A percentile compares a stretch with the other conserved stretches of the same genome.
These are phyloP conservation scores for Skeletonema grethae DNA, from an alignment of 108 stramenopile species.

Conservation along the genomic window DNA sequence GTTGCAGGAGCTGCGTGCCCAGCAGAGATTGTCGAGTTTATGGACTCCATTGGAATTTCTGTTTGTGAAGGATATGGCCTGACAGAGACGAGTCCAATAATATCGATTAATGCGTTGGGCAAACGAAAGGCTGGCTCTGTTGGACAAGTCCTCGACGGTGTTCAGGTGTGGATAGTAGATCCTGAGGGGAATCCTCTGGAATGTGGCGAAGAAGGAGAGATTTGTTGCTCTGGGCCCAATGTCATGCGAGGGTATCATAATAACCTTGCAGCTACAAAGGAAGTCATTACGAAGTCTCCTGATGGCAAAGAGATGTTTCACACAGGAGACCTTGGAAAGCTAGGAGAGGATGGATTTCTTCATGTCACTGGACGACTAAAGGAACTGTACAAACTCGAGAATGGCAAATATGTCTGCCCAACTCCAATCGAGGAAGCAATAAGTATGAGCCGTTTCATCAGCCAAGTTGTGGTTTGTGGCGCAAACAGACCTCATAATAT, in stretches of 20 bases:
- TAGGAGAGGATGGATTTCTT: slow-evolving; percentile 69
- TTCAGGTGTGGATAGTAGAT: slow-evolving; percentile 71
- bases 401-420: slow-evolving; percentile 95
- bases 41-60: slow-evolving; percentile 91
- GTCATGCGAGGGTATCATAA: slow-evolving; percentile 94
- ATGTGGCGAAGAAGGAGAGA: slow-evolving; percentile 84
- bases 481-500: slow-evolving; percentile 91
- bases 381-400: slow-evolving; percentile 97
- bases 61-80: slow-evolving; percentile 93
- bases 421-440: slow-evolving; percentile 92
- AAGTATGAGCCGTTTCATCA: slow-evolving; percentile 82
- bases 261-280: slow-evolving; percentile 83
- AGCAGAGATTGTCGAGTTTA: slow-evolving; percentile 85
- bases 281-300: slow-evolving; percentile 78
- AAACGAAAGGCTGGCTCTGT: slow-evolving; percentile 72
- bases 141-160: slow-evolving; percentile 77
- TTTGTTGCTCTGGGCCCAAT: slow-evolving; percentile 86
- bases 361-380: slow-evolving; percentile 80
- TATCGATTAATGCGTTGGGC: slow-evolving; percentile 77
- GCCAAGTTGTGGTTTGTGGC: slow-evolving; percentile 90
- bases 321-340: slow-evolving; percentile 82
- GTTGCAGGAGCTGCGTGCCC: slow-evolving; percentile 92
- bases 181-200: slow-evolving; percentile 65
- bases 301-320: slow-evolving; percentile 87
- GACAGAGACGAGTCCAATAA: slow-evolving; percentile 92